Percentiles rank a stretch among this genome's conserved stretches.
These are phyloP conservation scores for Hymenoscyphus fructigenus DNA, from an alignment of 2,329 filamentous ascomycete genomes.

Conservation along the genomic window DNA sequence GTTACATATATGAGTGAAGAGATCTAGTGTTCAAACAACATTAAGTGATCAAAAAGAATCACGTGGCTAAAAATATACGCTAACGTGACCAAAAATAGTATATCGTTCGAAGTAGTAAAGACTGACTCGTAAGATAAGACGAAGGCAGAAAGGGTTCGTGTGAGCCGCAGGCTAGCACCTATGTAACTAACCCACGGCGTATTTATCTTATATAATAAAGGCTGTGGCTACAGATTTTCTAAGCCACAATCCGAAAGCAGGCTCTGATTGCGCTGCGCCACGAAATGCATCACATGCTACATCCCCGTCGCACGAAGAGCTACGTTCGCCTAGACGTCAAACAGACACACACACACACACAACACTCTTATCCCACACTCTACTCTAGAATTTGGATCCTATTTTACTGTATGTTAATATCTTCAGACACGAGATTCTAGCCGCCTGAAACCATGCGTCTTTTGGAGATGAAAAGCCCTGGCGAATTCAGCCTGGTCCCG, in stretches of 20 bases:
- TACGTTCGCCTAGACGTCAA: not conserved
- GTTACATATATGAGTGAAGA: too few relatives aligned
- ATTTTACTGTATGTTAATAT: not conserved
- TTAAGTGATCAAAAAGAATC: too few relatives aligned
- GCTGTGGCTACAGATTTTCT: not conserved
- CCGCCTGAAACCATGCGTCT: conserved; percentile 13
- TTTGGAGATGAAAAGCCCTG: conserved; percentile 9
- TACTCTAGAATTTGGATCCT: not conserved
- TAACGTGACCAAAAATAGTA: not conserved
- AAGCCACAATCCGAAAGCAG: not conserved
- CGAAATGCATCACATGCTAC: not conserved
- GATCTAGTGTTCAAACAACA: too few relatives aligned
- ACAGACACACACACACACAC: not conserved
- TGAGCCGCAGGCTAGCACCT: too few relatives aligned
- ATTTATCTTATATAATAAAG: not conserved
- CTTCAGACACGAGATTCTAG: not conserved
- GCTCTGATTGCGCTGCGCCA: not conserved
- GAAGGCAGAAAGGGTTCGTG: not conserved
- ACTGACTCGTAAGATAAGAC: not conserved
- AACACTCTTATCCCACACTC: not conserved
- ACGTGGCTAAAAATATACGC: too few relatives aligned
- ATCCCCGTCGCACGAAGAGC: not conserved
- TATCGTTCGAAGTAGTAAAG: not conserved
- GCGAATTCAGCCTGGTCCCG: conserved; percentile 16
- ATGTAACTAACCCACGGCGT: not conserved